Percentiles rank a stretch among this genome's conserved stretches.
Evolutionary conservation across 495 filamentous ascomycete species (phyloP).

Genomic region (Cercophora newfieldiana): DNA sequence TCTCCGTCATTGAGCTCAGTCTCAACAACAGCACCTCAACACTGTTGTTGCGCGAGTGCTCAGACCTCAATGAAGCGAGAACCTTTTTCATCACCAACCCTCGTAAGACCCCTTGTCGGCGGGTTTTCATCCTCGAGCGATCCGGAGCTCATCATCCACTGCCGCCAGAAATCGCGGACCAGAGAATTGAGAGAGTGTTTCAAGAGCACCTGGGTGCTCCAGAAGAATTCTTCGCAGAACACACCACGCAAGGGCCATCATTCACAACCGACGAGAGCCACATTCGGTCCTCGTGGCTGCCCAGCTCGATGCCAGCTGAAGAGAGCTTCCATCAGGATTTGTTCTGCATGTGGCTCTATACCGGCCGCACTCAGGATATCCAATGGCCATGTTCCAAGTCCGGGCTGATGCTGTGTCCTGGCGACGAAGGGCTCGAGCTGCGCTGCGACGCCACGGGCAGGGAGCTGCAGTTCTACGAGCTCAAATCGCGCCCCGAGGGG

Average conservation of each 20-base stretch:
- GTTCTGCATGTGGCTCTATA: neutral
- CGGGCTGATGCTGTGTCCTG: neutral
- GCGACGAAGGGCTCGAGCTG: neutral
- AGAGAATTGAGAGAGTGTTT: neutral
- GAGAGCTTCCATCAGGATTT: neutral
- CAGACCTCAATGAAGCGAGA: neutral
- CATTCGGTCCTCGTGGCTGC: neutral
- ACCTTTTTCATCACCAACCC: neutral
- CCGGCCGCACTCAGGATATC: neutral
- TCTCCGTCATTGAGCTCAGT: neutral
- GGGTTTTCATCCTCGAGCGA: neutral
- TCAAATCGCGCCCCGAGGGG: neutral
- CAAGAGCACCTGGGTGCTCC: neutral
- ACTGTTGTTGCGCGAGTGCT: neutral
- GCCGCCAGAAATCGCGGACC: neutral
- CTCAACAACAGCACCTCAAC: neutral
- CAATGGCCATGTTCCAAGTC: neutral
- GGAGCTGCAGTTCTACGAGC: conserved; percentile 5
- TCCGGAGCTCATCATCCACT: neutral
- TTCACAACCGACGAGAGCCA: neutral
- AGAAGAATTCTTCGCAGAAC: neutral
- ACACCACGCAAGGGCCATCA: neutral
- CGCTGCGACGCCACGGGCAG: neutral
- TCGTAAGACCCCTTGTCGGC: neutral
- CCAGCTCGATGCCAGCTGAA: neutral